These are phyloP conservation scores for Pleodorina starrii DNA, from an alignment of 139 green algal genomes.

Conservation along the genomic window DNA sequence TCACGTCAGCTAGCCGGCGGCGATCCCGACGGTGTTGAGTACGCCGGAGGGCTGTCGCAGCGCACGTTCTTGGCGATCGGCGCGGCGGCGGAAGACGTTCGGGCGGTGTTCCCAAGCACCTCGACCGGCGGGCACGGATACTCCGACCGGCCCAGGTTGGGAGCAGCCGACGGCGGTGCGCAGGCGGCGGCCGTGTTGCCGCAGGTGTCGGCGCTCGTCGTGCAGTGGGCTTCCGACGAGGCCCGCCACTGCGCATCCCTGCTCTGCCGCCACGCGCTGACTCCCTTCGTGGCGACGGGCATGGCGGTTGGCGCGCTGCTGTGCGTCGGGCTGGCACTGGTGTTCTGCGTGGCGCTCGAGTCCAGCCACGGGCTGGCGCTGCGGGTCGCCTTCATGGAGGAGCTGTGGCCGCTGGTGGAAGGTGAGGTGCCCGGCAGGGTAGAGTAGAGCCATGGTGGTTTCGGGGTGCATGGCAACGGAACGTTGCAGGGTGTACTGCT, in stretches of 20 bases:
- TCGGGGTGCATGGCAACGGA: too few species aligned
- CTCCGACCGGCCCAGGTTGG: too few species aligned
- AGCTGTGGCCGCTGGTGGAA: slow-evolving; percentile 53
- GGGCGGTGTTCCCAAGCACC: slow-evolving; percentile 36
- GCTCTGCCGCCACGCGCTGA: slow-evolving; percentile 52
- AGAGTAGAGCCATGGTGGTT: too few species aligned
- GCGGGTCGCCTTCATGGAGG: background rate
- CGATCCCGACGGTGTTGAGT: slow-evolving; percentile 63
- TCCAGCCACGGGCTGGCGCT: slow-evolving; percentile 52
- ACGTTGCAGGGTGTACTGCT: too few species aligned
- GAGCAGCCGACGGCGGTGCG: background rate
- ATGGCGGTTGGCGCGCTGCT: slow-evolving; percentile 34
- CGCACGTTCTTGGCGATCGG: slow-evolving; percentile 55
- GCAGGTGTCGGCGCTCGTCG: slow-evolving; percentile 40
- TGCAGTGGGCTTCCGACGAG: slow-evolving; percentile 56
- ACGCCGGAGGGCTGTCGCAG: slow-evolving; percentile 58
- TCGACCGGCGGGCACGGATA: background rate
- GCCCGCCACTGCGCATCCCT: slow-evolving; percentile 24
- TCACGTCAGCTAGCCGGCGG: slow-evolving; percentile 14
- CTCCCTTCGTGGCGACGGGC: slow-evolving; percentile 45
- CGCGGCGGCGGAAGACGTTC: slow-evolving; percentile 54
- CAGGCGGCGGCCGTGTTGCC: background rate
- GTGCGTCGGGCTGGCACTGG: slow-evolving; percentile 33
- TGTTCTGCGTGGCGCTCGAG: slow-evolving; percentile 57
- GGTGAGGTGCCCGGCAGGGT: too few species aligned